These are phyloP conservation scores for Boletus rubescentipes DNA, from an alignment of 768 basidiomycete genomes.

Conservation along the genomic window DNA sequence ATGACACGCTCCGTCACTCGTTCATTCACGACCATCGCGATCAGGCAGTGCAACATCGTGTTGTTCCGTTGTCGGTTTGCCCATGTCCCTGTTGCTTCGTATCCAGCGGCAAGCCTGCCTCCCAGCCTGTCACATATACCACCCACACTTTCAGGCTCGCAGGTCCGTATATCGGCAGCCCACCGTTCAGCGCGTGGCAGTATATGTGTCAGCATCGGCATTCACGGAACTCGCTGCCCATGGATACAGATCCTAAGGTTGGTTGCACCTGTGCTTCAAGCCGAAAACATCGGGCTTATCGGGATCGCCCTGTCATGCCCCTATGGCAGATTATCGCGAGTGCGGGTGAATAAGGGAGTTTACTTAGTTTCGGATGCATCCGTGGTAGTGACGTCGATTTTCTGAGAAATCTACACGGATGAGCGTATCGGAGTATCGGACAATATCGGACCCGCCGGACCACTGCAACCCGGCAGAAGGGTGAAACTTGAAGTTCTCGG, in stretches of 20 bases:
- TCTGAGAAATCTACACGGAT: too few relatives aligned
- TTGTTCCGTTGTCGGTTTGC: constrained; percentile 13
- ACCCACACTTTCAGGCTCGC: background rate
- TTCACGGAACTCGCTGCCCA: background rate
- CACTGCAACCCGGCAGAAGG: background rate
- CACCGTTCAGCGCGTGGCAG: background rate
- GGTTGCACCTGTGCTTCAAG: background rate
- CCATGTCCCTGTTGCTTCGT: constrained; percentile 3
- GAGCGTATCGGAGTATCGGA: background rate
- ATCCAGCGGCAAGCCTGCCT: background rate
- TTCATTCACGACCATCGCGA: background rate
- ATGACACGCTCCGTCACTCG: background rate
- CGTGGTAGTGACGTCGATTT: too few relatives aligned
- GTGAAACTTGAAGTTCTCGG: background rate
- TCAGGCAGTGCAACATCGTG: background rate
- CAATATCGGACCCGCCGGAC: background rate
- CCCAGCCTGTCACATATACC: background rate
- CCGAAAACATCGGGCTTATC: background rate
- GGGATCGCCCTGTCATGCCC: background rate
- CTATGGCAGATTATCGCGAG: constrained; percentile 2
- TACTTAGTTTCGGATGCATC: background rate
- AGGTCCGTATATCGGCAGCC: background rate
- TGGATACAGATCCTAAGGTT: background rate
- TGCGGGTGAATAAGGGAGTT: constrained; percentile 1
- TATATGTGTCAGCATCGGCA: background rate